A percentile compares a stretch with the other conserved stretches of the same genome.
phyloP scores from a whole-genome alignment of 768 basidiomycete species.

The Harrya chromipes region DNA sequence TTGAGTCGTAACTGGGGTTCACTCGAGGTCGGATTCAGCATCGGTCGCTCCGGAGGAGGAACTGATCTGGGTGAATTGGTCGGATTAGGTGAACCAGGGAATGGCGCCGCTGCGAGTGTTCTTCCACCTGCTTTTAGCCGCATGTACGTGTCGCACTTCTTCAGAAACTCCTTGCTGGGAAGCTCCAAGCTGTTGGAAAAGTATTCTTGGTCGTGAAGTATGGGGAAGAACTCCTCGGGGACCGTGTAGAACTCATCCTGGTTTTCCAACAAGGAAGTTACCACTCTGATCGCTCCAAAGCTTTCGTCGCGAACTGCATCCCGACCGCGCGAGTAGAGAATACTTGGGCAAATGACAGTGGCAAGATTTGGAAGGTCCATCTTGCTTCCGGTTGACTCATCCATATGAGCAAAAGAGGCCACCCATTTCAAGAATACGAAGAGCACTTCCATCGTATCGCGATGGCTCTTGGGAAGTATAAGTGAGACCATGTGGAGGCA shows the following conservation, averaged over 20 bases:
- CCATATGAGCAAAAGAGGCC: conserved; percentile 96
- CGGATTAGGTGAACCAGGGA: conserved; percentile 26
- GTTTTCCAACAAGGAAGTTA: conserved; percentile 82
- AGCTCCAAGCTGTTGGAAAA: conserved; percentile 86
- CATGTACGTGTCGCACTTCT: conserved; percentile 92
- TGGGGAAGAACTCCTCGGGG: conserved; percentile 82
- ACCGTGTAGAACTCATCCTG: conserved; percentile 98
- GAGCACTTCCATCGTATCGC: conserved; percentile 96
- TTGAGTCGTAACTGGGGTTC: conserved; percentile 35
- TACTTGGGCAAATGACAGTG: conserved; percentile 97
- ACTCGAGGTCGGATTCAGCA: conserved; percentile 37
- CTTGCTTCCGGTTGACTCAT: conserved; percentile 95
- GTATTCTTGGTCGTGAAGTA: conserved; percentile 90
- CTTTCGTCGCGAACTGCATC: conserved; percentile 92
- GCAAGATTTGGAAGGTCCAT: conserved; percentile 97
- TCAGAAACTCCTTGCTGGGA: conserved; percentile 92
- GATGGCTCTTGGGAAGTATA: conserved; percentile 87
- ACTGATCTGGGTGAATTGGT: conserved; percentile 25
- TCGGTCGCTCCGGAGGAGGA: conserved; percentile 47
- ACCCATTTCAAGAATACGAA: conserved; percentile 99
- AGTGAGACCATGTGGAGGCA: conserved; percentile 83
- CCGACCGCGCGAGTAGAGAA: conserved; percentile 83
- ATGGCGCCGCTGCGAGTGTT: conserved; percentile 32
- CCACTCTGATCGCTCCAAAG: conserved; percentile 81
- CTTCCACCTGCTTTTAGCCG: conserved; percentile 62